Evolutionary conservation across 2,329 filamentous ascomycete genomes (phyloP).

Genomic region (Colletotrichum sublineola): DNA sequence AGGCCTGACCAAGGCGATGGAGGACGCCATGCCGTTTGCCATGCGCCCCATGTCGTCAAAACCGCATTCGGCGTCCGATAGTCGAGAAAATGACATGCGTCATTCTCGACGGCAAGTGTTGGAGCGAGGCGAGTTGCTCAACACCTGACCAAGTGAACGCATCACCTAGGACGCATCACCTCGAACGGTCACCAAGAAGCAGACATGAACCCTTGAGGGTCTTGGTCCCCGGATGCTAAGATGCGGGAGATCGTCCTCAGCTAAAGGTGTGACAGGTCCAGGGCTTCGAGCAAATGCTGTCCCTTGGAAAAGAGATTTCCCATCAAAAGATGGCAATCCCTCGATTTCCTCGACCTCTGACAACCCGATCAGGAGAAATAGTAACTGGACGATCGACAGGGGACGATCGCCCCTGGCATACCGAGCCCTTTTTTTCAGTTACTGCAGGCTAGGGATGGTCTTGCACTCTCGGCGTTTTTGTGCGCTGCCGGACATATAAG

Average conservation of each 20-base stretch:
- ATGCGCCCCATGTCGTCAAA: constrained; percentile 11
- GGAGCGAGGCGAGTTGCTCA: too few species aligned
- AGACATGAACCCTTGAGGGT: background rate
- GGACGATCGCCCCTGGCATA: constrained; percentile 39
- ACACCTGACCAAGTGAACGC: background rate
- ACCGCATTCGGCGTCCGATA: background rate
- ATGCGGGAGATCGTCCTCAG: constrained; percentile 36
- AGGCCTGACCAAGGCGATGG: constrained; percentile 20
- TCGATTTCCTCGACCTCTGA: constrained; percentile 11
- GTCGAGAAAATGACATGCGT: constrained; percentile 1
- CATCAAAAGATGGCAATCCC: constrained; percentile 28
- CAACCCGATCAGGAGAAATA: constrained; percentile 27
- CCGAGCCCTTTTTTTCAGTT: constrained; percentile 22
- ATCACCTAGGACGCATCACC: background rate
- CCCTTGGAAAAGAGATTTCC: constrained; percentile 28
- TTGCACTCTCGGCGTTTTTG: constrained; percentile 1
- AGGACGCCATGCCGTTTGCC: constrained; percentile 31
- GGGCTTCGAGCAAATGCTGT: constrained; percentile 5
- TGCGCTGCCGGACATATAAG: constrained; percentile 19
- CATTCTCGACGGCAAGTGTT: background rate
- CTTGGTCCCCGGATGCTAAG: constrained; percentile 3
- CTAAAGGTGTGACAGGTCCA: constrained; percentile 14
- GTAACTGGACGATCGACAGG: constrained; percentile 34
- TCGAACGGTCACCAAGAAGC: background rate
- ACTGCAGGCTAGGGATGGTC: constrained; percentile 26